phyloP scores from a whole-genome alignment of 495 filamentous ascomycete species.

The Aspergillus steynii region DNA sequence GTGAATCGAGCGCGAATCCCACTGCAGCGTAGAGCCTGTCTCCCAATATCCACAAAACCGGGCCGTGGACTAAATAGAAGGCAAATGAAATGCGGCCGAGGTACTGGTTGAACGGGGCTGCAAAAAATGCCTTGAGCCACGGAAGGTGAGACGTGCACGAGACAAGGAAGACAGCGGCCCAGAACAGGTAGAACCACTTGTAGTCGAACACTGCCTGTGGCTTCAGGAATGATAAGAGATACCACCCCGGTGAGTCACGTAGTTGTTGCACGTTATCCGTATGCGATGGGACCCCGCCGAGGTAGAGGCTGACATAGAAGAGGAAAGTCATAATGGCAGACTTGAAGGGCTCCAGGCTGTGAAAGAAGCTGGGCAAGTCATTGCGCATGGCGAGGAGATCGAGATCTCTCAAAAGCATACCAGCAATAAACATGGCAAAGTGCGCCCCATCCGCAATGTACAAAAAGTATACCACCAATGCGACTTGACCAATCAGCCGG shows the following conservation, averaged over 20 bases:
- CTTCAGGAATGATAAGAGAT: slow-evolving; percentile 26
- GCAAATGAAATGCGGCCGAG: slow-evolving; percentile 54
- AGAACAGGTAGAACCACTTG: slow-evolving; percentile 30
- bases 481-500: slow-evolving; percentile 42
- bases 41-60: slow-evolving; percentile 41
- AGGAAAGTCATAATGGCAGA: slow-evolving; percentile 44
- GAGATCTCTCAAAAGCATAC: slow-evolving; percentile 46
- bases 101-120: slow-evolving; percentile 47
- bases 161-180: slow-evolving; percentile 44
- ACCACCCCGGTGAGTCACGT: slow-evolving; percentile 25
- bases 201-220: slow-evolving; percentile 32
- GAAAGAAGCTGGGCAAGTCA: slow-evolving; percentile 30
- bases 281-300: slow-evolving; percentile 25
- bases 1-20: slow-evolving; percentile 44
- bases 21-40: slow-evolving; percentile 52
- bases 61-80: slow-evolving; percentile 58
- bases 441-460: slow-evolving; percentile 44
- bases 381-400: slow-evolving; percentile 34
- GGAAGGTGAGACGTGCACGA: slow-evolving; percentile 28
- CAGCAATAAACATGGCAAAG: slow-evolving; percentile 45
- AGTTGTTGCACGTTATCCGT: slow-evolving; percentile 18
- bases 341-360: slow-evolving; percentile 37
- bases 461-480: slow-evolving; percentile 33
- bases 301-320: slow-evolving; percentile 38
- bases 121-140: slow-evolving; percentile 37